A percentile compares a stretch with the other conserved stretches of the same genome.
phyloP scores from a whole-genome alignment of 805 yeast species.

The Metschnikowia santaceciliae region DNA sequence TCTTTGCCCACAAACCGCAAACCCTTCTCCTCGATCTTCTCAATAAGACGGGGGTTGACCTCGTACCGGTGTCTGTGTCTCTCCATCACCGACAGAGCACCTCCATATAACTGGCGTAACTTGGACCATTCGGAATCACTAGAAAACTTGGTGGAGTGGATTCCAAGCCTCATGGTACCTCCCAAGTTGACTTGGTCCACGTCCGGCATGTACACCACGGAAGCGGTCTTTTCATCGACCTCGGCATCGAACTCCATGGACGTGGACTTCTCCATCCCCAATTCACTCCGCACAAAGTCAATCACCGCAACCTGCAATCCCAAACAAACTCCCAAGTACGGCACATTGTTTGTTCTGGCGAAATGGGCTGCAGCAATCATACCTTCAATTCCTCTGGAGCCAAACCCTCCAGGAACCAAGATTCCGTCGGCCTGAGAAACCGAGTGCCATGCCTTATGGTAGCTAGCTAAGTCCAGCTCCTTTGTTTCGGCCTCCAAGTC shows the following conservation, averaged over 20 bases:
- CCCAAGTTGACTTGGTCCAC: constrained; percentile 94
- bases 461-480: constrained; percentile 61
- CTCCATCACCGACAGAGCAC: constrained; percentile 64
- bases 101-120: constrained; percentile 77
- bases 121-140: constrained; percentile 60
- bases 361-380: constrained; percentile 96
- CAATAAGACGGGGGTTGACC: constrained; percentile 81
- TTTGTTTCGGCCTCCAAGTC: constrained; percentile 78
- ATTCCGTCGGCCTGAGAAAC: constrained; percentile 95
- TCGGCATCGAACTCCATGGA: constrained; percentile 78
- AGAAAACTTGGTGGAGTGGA: constrained; percentile 83
- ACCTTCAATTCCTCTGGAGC: constrained; percentile 96
- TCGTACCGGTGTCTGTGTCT: constrained; percentile 99
- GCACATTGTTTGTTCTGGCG: constrained; percentile 95
- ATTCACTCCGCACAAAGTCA: constrained; percentile 80
- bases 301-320: constrained; percentile 97
- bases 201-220: constrained; percentile 98
- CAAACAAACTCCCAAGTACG: constrained; percentile 94
- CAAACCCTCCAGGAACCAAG: constrained; percentile 98
- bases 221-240: constrained; percentile 57
- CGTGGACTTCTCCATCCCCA: constrained; percentile 64
- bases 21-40: constrained; percentile 69
- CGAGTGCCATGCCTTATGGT: constrained; percentile 93
- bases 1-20: constrained; percentile 91
- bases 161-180: constrained; percentile 98